phyloP scores from a whole-genome alignment of 176 grass and related monocot genomes.

The Leersia perrieri region DNA sequence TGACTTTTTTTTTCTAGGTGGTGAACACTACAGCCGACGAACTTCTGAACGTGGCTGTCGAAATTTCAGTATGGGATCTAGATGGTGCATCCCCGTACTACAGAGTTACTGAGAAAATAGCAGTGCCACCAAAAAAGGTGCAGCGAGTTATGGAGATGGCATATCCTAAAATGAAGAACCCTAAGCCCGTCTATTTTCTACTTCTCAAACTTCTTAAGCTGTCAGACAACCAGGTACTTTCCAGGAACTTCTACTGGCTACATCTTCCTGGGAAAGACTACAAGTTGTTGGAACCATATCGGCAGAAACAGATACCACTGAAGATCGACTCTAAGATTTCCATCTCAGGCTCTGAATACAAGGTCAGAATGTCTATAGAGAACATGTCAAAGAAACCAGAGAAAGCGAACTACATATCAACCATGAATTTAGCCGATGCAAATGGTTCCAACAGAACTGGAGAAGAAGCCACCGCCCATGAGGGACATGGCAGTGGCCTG shows the following conservation, averaged over 20 bases:
- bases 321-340: slow-evolving; percentile 62
- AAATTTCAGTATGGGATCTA: slow-evolving; percentile 87
- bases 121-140: slow-evolving; percentile 62
- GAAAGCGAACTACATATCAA: background rate
- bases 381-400: slow-evolving; percentile 66
- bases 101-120: slow-evolving; percentile 66
- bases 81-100: slow-evolving; percentile 74
- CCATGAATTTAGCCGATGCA: slow-evolving; percentile 3
- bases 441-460: slow-evolving; percentile 3
- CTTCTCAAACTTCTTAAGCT: slow-evolving; percentile 80
- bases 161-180: slow-evolving; percentile 71
- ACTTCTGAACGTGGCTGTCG: slow-evolving; percentile 65
- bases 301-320: slow-evolving; percentile 62
- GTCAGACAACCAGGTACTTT: slow-evolving; percentile 60
- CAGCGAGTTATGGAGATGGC: slow-evolving; percentile 69
- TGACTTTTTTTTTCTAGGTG: slow-evolving; percentile 50
- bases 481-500: slow-evolving; percentile 24
- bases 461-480: background rate
- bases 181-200: slow-evolving; percentile 82
- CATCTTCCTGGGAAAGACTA: slow-evolving; percentile 82
- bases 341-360: slow-evolving; percentile 50
- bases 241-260: slow-evolving; percentile 95
- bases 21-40: slow-evolving; percentile 76
- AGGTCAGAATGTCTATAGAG: slow-evolving; percentile 60
- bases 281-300: slow-evolving; percentile 65